Percentiles rank a stretch among this genome's conserved stretches.
These are phyloP conservation scores for Entonaema liquescens DNA, from an alignment of 495 filamentous ascomycete genomes.

Conservation along the genomic window DNA sequence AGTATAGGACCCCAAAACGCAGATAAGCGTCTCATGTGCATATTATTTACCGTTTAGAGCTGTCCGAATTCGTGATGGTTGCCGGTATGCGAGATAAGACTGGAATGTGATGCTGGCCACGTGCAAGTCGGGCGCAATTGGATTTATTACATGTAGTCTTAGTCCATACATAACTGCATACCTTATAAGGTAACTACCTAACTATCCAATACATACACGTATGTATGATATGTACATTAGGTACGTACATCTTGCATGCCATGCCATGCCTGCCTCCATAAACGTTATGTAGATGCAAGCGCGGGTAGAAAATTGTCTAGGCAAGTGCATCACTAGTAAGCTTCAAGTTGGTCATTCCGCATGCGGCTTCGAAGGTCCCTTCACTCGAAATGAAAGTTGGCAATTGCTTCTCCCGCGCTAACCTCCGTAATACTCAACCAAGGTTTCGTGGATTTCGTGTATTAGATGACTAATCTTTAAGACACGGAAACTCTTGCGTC, in stretches of 20 bases:
- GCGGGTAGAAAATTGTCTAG: conserved; percentile 2
- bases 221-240: too few relatives aligned
- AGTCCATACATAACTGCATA: not conserved
- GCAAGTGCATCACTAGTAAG: not conserved
- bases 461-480: not conserved
- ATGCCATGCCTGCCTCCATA: not conserved
- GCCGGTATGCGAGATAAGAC: conserved; percentile 45
- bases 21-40: conserved; percentile 40
- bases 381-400: not conserved
- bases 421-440: conserved; percentile 7
- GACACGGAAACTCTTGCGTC: not conserved
- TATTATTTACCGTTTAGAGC: conserved; percentile 36
- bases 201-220: too few relatives aligned
- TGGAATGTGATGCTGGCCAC: conserved; percentile 46
- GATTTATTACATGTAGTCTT: conserved; percentile 34
- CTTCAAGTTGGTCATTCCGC: conserved; percentile 31
- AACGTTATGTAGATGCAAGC: not conserved
- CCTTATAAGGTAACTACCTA: too few relatives aligned
- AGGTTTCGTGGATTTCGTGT: not conserved
- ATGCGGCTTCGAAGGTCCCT: conserved; percentile 30
- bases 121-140: conserved; percentile 33
- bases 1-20: conserved; percentile 18
- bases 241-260: not conserved
- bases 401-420: conserved; percentile 33
- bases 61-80: conserved; percentile 43